Evolutionary conservation across 768 basidiomycete genomes (phyloP).

Genomic region (Trametes gibbosa): DNA sequence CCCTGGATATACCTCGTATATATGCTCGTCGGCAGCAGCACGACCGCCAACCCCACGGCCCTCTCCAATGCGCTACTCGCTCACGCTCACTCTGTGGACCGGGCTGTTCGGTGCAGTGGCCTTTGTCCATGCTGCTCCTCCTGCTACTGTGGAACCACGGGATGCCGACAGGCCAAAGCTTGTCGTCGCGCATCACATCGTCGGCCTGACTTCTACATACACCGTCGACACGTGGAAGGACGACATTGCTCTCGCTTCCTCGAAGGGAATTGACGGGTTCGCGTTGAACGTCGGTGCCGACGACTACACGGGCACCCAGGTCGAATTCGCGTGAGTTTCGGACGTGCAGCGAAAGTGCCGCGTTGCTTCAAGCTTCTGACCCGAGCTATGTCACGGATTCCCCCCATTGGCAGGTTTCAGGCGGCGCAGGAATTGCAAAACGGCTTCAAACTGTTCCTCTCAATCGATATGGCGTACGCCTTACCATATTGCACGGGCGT

Average conservation of each 20-base stretch:
- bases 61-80: neutral
- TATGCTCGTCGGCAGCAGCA: neutral
- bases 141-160: neutral
- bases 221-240: conserved; percentile 50
- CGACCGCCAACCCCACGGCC: neutral
- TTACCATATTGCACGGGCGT: conserved; percentile 14
- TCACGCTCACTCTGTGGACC: neutral
- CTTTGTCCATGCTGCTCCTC: neutral
- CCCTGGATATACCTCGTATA: neutral
- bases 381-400: neutral
- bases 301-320: conserved; percentile 46
- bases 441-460: conserved; percentile 63
- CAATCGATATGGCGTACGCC: conserved; percentile 72
- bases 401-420: conserved; percentile 28
- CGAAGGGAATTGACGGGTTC: conserved; percentile 57
- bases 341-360: neutral
- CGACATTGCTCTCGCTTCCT: conserved; percentile 52
- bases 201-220: conserved; percentile 66
- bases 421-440: conserved; percentile 35
- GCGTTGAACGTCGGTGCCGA: conserved; percentile 59
- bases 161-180: conserved; percentile 25
- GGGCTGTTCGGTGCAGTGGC: conserved; percentile 5
- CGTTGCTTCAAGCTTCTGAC: neutral
- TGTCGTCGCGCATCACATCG: conserved; percentile 62
- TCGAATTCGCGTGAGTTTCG: conserved; percentile 42